Percentiles rank a stretch among this genome's conserved stretches.
phyloP scores from a whole-genome alignment of 2,329 filamentous ascomycete genomes.

The Epichloe coenophiala region DNA sequence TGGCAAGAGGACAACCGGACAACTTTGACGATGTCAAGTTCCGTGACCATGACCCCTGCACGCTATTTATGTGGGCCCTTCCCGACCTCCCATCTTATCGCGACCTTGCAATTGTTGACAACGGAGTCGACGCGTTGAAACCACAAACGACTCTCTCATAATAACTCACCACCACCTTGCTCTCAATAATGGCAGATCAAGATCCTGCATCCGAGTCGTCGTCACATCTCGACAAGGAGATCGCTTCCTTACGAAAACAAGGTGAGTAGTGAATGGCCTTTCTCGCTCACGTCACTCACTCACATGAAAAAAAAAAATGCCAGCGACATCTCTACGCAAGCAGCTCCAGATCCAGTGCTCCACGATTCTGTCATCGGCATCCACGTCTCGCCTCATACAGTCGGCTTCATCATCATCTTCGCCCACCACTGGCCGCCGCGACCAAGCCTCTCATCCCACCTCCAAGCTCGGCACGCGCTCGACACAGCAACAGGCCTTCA shows the following conservation, averaged over 20 bases:
- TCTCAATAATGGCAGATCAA: slow-evolving; percentile 9
- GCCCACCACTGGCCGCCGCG: slow-evolving; percentile 10
- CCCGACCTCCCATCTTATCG: neutral
- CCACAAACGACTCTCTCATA: neutral
- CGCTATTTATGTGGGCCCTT: neutral
- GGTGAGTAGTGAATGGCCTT: slow-evolving; percentile 7
- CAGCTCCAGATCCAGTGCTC: slow-evolving; percentile 40
- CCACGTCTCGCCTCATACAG: slow-evolving; percentile 28
- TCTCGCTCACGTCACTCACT: neutral
- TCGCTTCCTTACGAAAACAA: slow-evolving; percentile 21
- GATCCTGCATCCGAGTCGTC: slow-evolving; percentile 6
- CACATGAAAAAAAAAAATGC: neutral
- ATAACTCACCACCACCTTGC: too few relatives aligned
- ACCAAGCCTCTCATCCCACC: slow-evolving; percentile 10
- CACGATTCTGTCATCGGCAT: slow-evolving; percentile 41
- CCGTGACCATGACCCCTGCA: neutral
- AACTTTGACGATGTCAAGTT: neutral
- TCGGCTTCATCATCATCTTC: slow-evolving; percentile 11
- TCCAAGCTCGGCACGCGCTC: slow-evolving; percentile 28
- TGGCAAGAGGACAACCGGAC: neutral
- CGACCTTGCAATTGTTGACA: neutral
- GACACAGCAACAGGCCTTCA: slow-evolving; percentile 39
- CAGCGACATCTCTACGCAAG: slow-evolving; percentile 36
- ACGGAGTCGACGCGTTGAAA: neutral
- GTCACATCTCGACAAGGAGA: slow-evolving; percentile 18